Conservation (phyloP, 345 rosid species). For the Ceriops tagal region DNA sequence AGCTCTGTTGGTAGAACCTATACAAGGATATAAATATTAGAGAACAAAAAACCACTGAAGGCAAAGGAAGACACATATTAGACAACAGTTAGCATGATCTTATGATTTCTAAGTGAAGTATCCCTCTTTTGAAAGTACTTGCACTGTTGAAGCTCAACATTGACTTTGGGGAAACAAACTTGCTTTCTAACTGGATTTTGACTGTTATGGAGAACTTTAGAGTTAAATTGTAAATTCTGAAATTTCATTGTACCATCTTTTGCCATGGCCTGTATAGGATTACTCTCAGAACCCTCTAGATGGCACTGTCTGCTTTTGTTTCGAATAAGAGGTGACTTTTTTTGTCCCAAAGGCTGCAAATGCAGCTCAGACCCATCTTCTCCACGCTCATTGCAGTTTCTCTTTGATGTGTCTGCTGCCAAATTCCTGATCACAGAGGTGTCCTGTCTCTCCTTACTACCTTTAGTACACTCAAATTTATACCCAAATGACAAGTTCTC, state of each 20-base stretch:
- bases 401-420: conserved; percentile 7
- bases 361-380: conserved; percentile 23
- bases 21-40: not conserved
- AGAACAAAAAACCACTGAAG: not conserved
- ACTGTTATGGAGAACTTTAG: conserved; percentile 1
- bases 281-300: conserved; percentile 27
- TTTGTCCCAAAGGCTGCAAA: conserved; percentile 22
- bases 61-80: not conserved
- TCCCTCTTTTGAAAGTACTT: conserved; percentile 17
- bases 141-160: conserved; percentile 20
- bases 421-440: conserved; percentile 8
- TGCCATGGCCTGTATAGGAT: conserved; percentile 17
- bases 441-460: conserved; percentile 17
- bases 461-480: conserved; percentile 14
- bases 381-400: conserved; percentile 15
- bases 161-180: conserved; percentile 40
- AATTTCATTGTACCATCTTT: conserved; percentile 22
- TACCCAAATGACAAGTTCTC: conserved; percentile 9
- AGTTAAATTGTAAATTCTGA: conserved; percentile 20
- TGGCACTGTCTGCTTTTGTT: conserved; percentile 23
- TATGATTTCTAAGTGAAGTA: conserved; percentile 26
- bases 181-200: conserved; percentile 30
- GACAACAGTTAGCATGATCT: conserved; percentile 4
- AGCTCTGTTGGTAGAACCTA: conserved; percentile 28
- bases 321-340: conserved; percentile 29